phyloP scores from a whole-genome alignment of 2,329 filamentous ascomycete genomes.

The Curvularia verruculosa region DNA sequence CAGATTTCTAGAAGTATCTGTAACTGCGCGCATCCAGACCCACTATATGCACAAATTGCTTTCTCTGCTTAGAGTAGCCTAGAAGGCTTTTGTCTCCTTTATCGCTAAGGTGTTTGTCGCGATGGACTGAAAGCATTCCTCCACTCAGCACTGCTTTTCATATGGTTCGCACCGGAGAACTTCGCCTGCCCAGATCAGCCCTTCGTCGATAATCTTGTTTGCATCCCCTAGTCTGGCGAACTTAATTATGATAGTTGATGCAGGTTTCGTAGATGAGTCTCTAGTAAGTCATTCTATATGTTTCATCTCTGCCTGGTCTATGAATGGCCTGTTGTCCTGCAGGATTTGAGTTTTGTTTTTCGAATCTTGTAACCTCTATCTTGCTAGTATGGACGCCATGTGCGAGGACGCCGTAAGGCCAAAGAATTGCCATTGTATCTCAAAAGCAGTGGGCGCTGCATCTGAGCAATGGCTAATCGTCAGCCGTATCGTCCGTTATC shows the following conservation, averaged over 20 bases:
- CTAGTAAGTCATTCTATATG: slow-evolving; percentile 22
- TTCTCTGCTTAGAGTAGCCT: no score
- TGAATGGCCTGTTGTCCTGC: slow-evolving; percentile 24
- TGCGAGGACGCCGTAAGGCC: slow-evolving; percentile 20
- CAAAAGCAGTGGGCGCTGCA: no score
- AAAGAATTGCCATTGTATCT: no score
- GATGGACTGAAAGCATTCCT: no score
- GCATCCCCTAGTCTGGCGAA: slow-evolving; percentile 24
- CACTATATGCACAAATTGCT: no score
- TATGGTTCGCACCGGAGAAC: slow-evolving; percentile 23
- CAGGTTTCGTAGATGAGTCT: slow-evolving; percentile 13
- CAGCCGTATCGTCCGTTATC: no score
- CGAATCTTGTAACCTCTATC: slow-evolving; percentile 20
- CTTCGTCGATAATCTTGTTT: slow-evolving; percentile 26
- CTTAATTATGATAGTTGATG: slow-evolving; percentile 20
- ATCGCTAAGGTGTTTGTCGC: no score
- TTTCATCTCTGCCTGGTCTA: slow-evolving; percentile 19
- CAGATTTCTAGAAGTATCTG: no score
- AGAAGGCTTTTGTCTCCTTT: no score
- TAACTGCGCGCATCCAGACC: no score
- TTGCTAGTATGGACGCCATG: slow-evolving; percentile 22
- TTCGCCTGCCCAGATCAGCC: slow-evolving; percentile 23
- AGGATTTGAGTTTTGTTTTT: slow-evolving; percentile 24
- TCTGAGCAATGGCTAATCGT: no score
- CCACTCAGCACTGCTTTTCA: slow-evolving; percentile 18